Conservation (phyloP, 495 filamentous ascomycete genomes). For the Penicillium riverlandense region DNA sequence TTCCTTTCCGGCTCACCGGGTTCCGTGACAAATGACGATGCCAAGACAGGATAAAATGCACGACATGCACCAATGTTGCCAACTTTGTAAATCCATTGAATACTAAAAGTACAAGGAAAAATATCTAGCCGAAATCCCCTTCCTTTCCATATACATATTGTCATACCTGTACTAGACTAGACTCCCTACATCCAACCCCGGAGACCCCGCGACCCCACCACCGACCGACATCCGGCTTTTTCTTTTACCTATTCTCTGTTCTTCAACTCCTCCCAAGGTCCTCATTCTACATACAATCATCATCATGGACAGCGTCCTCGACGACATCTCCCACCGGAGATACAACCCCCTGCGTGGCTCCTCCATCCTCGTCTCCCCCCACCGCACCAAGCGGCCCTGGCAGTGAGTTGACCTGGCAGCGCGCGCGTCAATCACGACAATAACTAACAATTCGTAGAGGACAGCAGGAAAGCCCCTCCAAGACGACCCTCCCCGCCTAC, state of each 20-base stretch:
- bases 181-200: neutral
- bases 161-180: too few species aligned
- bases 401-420: conserved; percentile 55
- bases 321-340: conserved; percentile 94
- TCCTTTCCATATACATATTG: too few species aligned
- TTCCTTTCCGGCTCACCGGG: conserved; percentile 21
- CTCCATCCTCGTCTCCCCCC: conserved; percentile 90
- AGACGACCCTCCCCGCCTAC: conserved; percentile 68
- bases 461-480: conserved; percentile 76
- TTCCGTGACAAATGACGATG: neutral
- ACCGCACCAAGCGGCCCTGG: conserved; percentile 95
- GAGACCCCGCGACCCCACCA: conserved; percentile 12
- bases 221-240: neutral
- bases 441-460: conserved; percentile 48
- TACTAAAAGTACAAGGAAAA: too few species aligned
- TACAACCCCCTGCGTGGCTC: conserved; percentile 88
- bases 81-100: neutral
- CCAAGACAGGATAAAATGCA: conserved; percentile 1
- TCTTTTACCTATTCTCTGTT: neutral
- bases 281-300: neutral
- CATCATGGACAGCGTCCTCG: conserved; percentile 66
- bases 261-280: conserved; percentile 4
- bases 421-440: too few species aligned
- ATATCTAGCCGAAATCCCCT: too few species aligned
- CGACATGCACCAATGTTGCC: neutral